A percentile compares a stretch with the other conserved stretches of the same genome.
phyloP scores from a whole-genome alignment of 495 filamentous ascomycete genomes.

The Aspergillus wentii region DNA sequence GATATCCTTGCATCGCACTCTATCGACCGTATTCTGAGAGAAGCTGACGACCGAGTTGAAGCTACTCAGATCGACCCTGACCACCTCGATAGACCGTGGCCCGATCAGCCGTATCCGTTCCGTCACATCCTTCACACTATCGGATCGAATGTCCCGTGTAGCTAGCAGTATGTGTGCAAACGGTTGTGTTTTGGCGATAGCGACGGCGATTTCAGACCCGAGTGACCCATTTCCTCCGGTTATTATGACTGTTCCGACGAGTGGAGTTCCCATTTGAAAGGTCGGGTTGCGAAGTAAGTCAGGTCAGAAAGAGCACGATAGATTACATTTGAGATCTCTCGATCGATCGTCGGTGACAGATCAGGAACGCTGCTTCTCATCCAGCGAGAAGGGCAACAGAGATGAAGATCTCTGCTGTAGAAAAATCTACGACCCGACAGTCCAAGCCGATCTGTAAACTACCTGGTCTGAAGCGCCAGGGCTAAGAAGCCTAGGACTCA shows the following conservation, averaged over 20 bases:
- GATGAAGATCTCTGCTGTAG: too few species aligned
- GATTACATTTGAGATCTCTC: too few species aligned
- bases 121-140: slow-evolving; percentile 24
- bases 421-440: too few species aligned
- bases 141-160: slow-evolving; percentile 27
- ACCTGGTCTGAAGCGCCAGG: too few species aligned
- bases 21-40: slow-evolving; percentile 27
- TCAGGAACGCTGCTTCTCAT: too few species aligned
- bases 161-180: slow-evolving; percentile 34
- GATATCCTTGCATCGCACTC: slow-evolving; percentile 31
- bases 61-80: slow-evolving; percentile 27
- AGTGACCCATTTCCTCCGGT: slow-evolving; percentile 36
- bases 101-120: slow-evolving; percentile 31
- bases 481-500: too few species aligned
- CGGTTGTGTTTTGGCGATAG: slow-evolving; percentile 35
- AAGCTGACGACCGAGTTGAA: slow-evolving; percentile 32
- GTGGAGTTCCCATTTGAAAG: slow-evolving; percentile 39
- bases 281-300: too few species aligned
- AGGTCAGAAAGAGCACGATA: too few species aligned
- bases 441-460: too few species aligned
- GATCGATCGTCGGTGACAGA: too few species aligned
- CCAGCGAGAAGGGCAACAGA: too few species aligned
- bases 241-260: slow-evolving; percentile 37
- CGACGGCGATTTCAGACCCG: slow-evolving; percentile 35
- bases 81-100: slow-evolving; percentile 34